phyloP scores from a whole-genome alignment of 768 basidiomycete genomes.

The Pleurotus pulmonarius region DNA sequence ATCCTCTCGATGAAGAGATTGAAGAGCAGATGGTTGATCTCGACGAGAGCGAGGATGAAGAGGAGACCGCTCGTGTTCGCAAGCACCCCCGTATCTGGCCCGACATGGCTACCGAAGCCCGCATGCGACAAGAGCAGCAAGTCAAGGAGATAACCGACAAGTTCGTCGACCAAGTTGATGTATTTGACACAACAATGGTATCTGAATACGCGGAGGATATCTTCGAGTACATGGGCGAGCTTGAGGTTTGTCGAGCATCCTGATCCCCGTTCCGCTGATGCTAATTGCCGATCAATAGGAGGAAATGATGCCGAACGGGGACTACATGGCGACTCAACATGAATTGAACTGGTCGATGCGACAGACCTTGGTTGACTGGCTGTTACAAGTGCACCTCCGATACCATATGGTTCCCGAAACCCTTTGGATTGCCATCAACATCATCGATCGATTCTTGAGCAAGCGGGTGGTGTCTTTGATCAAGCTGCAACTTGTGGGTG shows the following conservation, averaged over 20 bases:
- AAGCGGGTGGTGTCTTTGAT: conserved; percentile 83
- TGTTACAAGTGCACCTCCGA: conserved; percentile 93
- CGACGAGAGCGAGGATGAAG: conserved; percentile 40
- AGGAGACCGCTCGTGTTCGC: conserved; percentile 28
- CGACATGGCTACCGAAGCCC: conserved; percentile 62
- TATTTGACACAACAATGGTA: conserved; percentile 90
- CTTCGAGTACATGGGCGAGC: conserved; percentile 90
- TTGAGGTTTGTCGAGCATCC: conserved; percentile 62
- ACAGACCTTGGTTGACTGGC: conserved; percentile 96
- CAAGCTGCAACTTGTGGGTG: conserved; percentile 94
- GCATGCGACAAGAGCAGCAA: conserved; percentile 53
- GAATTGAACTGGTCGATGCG: conserved; percentile 96
- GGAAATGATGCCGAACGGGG: conserved; percentile 83
- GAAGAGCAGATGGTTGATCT: conserved; percentile 57
- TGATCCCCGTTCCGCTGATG: background rate
- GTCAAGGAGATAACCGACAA: conserved; percentile 69
- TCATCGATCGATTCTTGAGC: conserved; percentile 90
- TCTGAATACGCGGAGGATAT: conserved; percentile 99
- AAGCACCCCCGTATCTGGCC: conserved; percentile 65
- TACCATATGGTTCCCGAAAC: conserved; percentile 99
- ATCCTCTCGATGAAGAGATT: conserved; percentile 52
- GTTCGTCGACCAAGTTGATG: conserved; percentile 64
- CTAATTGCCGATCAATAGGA: conserved; percentile 42
- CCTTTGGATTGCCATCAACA: conserved; percentile 98
- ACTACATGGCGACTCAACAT: conserved; percentile 91